Percentiles rank a stretch among this genome's conserved stretches.
phyloP scores from a whole-genome alignment of 2,329 filamentous ascomycete species.

The Ophiosphaerella herpotricha region DNA sequence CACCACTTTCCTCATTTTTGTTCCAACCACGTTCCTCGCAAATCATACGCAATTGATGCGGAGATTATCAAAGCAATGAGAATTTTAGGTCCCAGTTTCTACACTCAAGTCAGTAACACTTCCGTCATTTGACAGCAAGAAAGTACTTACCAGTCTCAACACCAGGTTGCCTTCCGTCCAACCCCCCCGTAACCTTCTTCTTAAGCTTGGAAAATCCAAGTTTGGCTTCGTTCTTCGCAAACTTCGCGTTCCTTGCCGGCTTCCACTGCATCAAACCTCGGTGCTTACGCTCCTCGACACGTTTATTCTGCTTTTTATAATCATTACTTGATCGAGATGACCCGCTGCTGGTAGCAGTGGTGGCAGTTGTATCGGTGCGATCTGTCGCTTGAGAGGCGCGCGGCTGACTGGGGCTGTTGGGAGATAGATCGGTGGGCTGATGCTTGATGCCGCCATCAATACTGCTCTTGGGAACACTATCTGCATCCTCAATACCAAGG shows the following conservation, averaged over 20 bases:
- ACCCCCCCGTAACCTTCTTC: conserved; percentile 70
- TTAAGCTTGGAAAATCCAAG: conserved; percentile 77
- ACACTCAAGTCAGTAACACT: conserved; percentile 13
- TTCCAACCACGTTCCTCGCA: not conserved
- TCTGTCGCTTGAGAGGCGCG: conserved; percentile 34
- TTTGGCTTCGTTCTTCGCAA: conserved; percentile 85
- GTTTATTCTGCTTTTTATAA: conserved; percentile 69
- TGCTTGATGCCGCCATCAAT: conserved; percentile 27
- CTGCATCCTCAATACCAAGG: conserved; percentile 65
- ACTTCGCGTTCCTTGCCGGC: conserved; percentile 81
- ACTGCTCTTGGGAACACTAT: conserved; percentile 27
- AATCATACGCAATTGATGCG: too few species aligned
- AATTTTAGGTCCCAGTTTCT: conserved; percentile 31
- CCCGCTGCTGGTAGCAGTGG: conserved; percentile 10
- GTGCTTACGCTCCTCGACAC: conserved; percentile 79
- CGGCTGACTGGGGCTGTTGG: conserved; percentile 13
- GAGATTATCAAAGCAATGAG: too few species aligned
- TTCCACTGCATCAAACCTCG: conserved; percentile 95
- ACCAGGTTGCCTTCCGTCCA: conserved; percentile 83
- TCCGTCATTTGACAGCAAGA: conserved; percentile 6
- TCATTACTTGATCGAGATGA: conserved; percentile 54
- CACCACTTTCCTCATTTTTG: too few species aligned
- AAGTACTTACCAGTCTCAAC: conserved; percentile 69
- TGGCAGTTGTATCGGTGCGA: conserved; percentile 33
- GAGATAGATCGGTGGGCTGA: conserved; percentile 37